A percentile compares a stretch with the other conserved stretches of the same genome.
phyloP scores from a whole-genome alignment of 2,329 filamentous ascomycete genomes.

The Botrytis byssoidea region DNA sequence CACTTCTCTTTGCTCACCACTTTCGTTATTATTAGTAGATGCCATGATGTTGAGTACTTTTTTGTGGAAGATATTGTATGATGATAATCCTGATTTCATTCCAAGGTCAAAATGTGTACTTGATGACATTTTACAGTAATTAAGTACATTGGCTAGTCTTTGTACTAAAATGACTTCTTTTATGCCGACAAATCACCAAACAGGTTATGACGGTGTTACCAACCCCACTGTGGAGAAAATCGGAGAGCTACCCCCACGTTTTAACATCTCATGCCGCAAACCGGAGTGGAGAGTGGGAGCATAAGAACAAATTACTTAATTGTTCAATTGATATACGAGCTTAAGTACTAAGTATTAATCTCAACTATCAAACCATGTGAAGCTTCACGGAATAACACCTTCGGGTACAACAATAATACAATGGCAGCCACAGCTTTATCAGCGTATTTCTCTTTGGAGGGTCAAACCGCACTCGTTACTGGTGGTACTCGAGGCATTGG shows the following conservation, averaged over 20 bases:
- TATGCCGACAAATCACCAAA: not conserved
- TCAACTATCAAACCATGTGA: not conserved
- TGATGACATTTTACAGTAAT: not conserved
- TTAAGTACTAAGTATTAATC: not conserved
- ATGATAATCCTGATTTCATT: not conserved
- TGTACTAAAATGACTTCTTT: not conserved
- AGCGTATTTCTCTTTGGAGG: conserved; percentile 39
- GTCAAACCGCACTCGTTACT: conserved; percentile 42
- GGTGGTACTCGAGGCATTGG: conserved; percentile 44
- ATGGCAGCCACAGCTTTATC: conserved; percentile 32
- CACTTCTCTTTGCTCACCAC: conserved; percentile 25
- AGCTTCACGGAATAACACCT: not conserved
- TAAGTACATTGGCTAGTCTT: not conserved
- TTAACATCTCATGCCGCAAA: not conserved
- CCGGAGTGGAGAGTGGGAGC: conserved; percentile 5
- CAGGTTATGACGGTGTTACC: not conserved
- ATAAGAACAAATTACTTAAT: not conserved
- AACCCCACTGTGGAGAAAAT: conserved; percentile 8
- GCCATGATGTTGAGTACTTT: not conserved
- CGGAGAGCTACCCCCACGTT: not conserved
- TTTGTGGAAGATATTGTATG: not conserved
- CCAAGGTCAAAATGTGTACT: not conserved
- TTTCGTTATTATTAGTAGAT: conserved; percentile 22
- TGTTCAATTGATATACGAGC: not conserved
- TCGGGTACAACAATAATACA: not conserved